Evolutionary conservation across 2,329 filamentous ascomycete species (phyloP), one percentile per base, ranked within the genome.

Genomic region (Ophiostoma himal-ulmi): DNA sequence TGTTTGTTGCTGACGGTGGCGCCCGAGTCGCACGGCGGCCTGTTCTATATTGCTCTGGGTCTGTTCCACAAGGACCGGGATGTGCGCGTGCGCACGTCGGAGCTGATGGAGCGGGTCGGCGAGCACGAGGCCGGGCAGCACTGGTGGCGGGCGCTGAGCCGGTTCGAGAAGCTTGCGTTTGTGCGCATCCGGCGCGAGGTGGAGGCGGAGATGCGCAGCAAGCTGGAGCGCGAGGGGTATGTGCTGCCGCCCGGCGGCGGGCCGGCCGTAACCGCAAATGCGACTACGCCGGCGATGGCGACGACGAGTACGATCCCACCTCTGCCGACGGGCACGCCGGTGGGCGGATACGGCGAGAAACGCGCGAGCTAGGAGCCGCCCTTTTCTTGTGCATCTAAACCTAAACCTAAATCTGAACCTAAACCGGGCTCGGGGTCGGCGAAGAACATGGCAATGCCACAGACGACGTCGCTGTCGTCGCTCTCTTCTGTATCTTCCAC

Each of bases 41-140:
- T 98, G 3, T 98, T 98, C 78, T 97, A 97, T 76, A 81, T 99
- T 36, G 92, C 91, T 5, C 85, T 98, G 68, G 95, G 95, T 0
- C 83, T 99, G 6, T 97, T 98, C 78, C 95, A 99, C 81, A 93
- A 93, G 70, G 89, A 94, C 74, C 84, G 85, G 48, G 90, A 93
- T 68, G 94, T 97, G 13, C 86, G 95, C 48, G 81, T 90, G 75
- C 88, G 88, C 70, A 91, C 92, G 1, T 90, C 92, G 0, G 91
- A 91, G 72, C 81, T 99, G 48, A 80, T 99, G 30, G 93, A 94
- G 74, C 86, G 93, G 30, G 89, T 99, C 70, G 87, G 89, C 74
- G 89, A 90, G 71, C 94, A 99, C 79, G 91, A 96, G 77, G 95
- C 93, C 11, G 95, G 95, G 1, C 86, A 93, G 76, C 93, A 98